Evolutionary conservation across 805 yeast species (phyloP).

Genomic region (Ogataea allantospora): DNA sequence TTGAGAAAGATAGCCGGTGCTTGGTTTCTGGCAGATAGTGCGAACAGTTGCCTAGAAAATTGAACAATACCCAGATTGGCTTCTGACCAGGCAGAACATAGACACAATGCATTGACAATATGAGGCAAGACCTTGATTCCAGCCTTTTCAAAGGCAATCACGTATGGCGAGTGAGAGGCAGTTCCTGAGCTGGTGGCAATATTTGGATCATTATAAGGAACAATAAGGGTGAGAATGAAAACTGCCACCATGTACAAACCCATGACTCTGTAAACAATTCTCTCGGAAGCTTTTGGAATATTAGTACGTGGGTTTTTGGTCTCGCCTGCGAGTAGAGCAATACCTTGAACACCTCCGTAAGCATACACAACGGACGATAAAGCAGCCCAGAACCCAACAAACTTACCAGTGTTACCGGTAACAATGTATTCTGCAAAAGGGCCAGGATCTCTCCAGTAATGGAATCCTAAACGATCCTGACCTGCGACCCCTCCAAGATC

Average conservation of each 20-base stretch:
- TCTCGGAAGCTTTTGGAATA: slow-evolving; percentile 25
- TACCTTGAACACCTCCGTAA: slow-evolving; percentile 47
- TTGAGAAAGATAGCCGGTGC: slow-evolving; percentile 63
- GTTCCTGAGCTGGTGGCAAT: slow-evolving; percentile 51
- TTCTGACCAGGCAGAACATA: slow-evolving; percentile 50
- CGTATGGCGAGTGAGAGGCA: slow-evolving; percentile 70
- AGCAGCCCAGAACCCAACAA: slow-evolving; percentile 43
- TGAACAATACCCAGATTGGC: slow-evolving; percentile 68
- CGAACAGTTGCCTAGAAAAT: slow-evolving; percentile 65
- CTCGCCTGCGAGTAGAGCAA: slow-evolving; percentile 26
- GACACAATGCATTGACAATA: slow-evolving; percentile 67
- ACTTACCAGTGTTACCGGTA: slow-evolving; percentile 51
- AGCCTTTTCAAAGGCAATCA: slow-evolving; percentile 67
- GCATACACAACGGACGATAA: slow-evolving; percentile 59
- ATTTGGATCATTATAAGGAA: slow-evolving; percentile 37
- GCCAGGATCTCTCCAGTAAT: slow-evolving; percentile 34
- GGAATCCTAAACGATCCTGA: slow-evolving; percentile 39
- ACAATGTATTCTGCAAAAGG: slow-evolving; percentile 45
- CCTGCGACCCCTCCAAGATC: slow-evolving; percentile 63
- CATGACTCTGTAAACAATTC: slow-evolving; percentile 24
- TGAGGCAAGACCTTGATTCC: slow-evolving; percentile 62
- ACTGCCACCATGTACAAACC: slow-evolving; percentile 24
- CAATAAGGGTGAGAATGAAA: slow-evolving; percentile 46
- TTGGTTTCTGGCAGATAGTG: slow-evolving; percentile 63
- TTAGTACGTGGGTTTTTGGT: slow-evolving; percentile 23